These are phyloP conservation scores for Ocimum tenuiflorum DNA, from an alignment of 257 asterid species.

Conservation along the genomic window DNA sequence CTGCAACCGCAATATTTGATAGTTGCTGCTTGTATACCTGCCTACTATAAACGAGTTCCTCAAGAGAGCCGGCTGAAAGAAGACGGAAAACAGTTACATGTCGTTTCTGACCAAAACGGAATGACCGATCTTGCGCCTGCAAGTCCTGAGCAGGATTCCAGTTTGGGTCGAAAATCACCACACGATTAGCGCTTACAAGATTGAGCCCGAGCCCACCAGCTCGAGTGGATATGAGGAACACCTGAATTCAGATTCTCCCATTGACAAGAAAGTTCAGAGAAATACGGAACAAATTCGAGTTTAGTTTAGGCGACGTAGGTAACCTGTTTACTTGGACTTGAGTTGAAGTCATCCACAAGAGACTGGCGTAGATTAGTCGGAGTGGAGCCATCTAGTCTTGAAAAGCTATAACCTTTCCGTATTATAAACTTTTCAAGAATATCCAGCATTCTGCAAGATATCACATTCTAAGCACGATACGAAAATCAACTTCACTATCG, in stretches of 20 bases:
- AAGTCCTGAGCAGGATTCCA: constrained; percentile 98
- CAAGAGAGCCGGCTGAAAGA: constrained; percentile 94
- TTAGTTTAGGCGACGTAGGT: constrained; percentile 12
- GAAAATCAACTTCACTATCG: not conserved
- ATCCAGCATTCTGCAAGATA: constrained; percentile 69
- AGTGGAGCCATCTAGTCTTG: constrained; percentile 92
- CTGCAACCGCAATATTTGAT: constrained; percentile 85
- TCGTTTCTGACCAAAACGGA: constrained; percentile 83
- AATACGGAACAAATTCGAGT: constrained; percentile 1
- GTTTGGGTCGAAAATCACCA: constrained; percentile 90
- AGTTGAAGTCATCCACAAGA: constrained; percentile 82
- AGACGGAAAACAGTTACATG: constrained; percentile 89
- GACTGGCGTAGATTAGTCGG: constrained; percentile 77
- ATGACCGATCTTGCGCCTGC: constrained; percentile 97
- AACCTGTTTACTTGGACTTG: constrained; percentile 97
- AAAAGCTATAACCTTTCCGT: constrained; percentile 83
- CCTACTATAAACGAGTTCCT: constrained; percentile 84
- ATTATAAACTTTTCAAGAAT: constrained; percentile 89
- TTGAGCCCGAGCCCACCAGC: constrained; percentile 98
- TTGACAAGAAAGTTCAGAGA: not conserved
- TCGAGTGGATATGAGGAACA: constrained; percentile 86
- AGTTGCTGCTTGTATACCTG: constrained; percentile 94
- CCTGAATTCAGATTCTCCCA: constrained; percentile 33
- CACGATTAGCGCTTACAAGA: constrained; percentile 91
- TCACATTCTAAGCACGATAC: not conserved